phyloP scores from a whole-genome alignment of 257 asterid genomes.

The Marsdenia floribunda region DNA sequence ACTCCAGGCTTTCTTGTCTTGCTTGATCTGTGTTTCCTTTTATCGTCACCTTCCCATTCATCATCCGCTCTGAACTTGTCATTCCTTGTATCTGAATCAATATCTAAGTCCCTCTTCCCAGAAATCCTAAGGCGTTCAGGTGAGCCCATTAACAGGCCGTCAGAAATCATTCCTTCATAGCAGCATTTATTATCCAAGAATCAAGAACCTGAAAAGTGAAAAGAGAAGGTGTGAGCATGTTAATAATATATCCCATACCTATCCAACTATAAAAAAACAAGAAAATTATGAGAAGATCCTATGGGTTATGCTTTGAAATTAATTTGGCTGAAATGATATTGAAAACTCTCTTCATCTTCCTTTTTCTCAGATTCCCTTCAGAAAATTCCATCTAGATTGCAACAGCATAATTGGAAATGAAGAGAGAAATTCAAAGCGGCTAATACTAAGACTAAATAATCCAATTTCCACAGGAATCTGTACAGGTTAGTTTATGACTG shows the following conservation, averaged over 20 bases:
- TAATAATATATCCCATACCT: not conserved
- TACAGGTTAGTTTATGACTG: not conserved
- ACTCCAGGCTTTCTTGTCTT: slow-evolving; percentile 50
- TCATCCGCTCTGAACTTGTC: slow-evolving; percentile 62
- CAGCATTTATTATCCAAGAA: slow-evolving; percentile 11
- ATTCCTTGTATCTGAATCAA: slow-evolving; percentile 59
- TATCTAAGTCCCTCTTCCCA: slow-evolving; percentile 44
- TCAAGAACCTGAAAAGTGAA: slow-evolving; percentile 3
- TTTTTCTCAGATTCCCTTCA: not conserved
- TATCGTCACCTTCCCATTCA: slow-evolving; percentile 55
- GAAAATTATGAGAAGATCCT: not conserved
- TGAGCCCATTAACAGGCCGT: slow-evolving; percentile 58
- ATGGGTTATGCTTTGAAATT: not conserved
- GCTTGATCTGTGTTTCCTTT: slow-evolving; percentile 45
- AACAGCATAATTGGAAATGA: not conserved
- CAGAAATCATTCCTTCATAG: not conserved
- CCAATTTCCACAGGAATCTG: not conserved
- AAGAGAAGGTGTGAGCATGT: not conserved
- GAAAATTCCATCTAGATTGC: not conserved
- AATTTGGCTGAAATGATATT: not conserved
- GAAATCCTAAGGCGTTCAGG: slow-evolving; percentile 53
- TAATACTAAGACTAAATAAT: not conserved
- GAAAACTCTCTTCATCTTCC: not conserved
- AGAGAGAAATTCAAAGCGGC: too few species aligned
- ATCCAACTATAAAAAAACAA: not conserved